phyloP scores from a whole-genome alignment of 139 green algal species.

The Zygnema cylindricum region DNA sequence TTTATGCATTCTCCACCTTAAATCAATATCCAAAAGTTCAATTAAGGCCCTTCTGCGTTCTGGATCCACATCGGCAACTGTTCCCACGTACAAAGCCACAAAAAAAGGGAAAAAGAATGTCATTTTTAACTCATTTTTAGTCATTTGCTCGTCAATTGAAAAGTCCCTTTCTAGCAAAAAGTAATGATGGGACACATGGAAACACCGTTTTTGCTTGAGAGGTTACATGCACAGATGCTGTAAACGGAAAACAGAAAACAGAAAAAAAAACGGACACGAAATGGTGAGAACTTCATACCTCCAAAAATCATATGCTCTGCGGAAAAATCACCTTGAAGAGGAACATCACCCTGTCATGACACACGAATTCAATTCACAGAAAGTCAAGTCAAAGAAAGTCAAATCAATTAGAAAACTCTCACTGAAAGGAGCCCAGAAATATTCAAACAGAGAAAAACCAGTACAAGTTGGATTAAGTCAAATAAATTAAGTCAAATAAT shows the following conservation, averaged over 20 bases:
- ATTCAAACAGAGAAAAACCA: no score
- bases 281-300: background rate
- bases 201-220: no score
- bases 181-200: slow-evolving; percentile 2
- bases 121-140: background rate
- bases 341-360: slow-evolving; percentile 72
- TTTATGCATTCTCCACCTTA: slow-evolving; percentile 89
- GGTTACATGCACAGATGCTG: no score
- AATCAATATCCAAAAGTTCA: slow-evolving; percentile 91
- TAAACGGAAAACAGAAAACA: no score
- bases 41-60: slow-evolving; percentile 48
- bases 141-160: background rate
- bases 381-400: no score
- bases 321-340: slow-evolving; percentile 90
- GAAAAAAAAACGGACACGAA: no score
- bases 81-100: background rate
- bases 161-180: background rate
- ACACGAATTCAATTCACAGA: no score
- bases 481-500: no score
- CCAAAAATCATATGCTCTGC: slow-evolving; percentile 86
- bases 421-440: no score
- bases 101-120: no score
- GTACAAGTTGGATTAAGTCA: no score
- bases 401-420: no score
- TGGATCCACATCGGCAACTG: slow-evolving; percentile 52